Conservation (phyloP, 225 moss, liverwort and hornwort species). For the Anthoceros angustus region DNA sequence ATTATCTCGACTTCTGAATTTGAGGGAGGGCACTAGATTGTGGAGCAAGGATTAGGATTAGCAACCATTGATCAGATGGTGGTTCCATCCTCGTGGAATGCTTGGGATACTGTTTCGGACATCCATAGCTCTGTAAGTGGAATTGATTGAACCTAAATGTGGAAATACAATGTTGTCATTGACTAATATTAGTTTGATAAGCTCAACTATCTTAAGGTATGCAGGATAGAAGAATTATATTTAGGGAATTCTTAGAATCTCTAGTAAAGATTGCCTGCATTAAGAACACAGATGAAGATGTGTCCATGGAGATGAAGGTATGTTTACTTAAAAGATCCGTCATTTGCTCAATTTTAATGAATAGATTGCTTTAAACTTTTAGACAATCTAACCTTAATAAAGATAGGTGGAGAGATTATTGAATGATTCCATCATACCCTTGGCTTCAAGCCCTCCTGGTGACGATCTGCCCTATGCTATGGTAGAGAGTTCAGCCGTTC, state of each 20-base stretch:
- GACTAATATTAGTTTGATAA: neutral
- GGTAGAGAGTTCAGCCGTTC: neutral
- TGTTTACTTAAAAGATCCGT: too few species aligned
- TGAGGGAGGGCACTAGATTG: slow-evolving; percentile 5
- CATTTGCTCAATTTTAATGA: too few species aligned
- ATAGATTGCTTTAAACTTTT: too few species aligned
- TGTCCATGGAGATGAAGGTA: neutral
- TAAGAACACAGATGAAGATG: neutral
- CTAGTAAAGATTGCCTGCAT: neutral
- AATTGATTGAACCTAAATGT: neutral
- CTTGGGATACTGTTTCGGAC: neutral
- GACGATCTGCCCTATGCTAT: neutral
- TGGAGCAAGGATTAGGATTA: slow-evolving; percentile 1
- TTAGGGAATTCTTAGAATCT: neutral
- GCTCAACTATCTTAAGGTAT: neutral
- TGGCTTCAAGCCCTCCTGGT: neutral
- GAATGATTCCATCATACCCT: neutral
- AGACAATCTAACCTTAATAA: neutral
- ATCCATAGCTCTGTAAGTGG: neutral
- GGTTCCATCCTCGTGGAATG: neutral
- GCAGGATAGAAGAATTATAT: neutral
- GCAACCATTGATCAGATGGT: neutral
- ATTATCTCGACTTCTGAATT: neutral
- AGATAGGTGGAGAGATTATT: neutral
- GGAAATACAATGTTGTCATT: neutral